Conservation (phyloP, 2,329 filamentous ascomycete species). For the Ophidiomyces ophidiicola region DNA sequence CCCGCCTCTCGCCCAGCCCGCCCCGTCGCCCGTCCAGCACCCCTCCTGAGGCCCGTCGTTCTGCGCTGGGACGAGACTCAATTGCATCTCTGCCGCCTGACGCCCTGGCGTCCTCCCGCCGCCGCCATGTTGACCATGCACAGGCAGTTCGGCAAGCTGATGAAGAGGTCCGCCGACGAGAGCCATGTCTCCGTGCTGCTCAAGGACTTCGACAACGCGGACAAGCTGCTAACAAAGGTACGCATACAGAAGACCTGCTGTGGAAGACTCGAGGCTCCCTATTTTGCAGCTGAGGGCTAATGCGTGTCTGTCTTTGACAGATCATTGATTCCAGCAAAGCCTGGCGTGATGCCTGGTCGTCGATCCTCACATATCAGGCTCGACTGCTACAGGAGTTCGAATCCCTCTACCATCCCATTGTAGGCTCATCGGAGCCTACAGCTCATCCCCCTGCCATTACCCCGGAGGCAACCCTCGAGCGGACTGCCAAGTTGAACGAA, state of each 20-base stretch:
- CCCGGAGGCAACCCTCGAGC: slow-evolving; percentile 49
- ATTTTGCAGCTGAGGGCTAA: not conserved
- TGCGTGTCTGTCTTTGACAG: slow-evolving; percentile 31
- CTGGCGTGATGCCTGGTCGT: slow-evolving; percentile 69
- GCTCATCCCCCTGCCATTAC: slow-evolving; percentile 48
- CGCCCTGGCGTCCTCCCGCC: not conserved
- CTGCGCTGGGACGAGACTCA: too few relatives aligned
- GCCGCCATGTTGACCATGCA: slow-evolving; percentile 43
- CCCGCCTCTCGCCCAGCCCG: too few relatives aligned
- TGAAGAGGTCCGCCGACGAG: slow-evolving; percentile 60
- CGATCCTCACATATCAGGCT: slow-evolving; percentile 57
- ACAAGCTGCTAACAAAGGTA: slow-evolving; percentile 62
- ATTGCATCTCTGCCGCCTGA: too few relatives aligned
- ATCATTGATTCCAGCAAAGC: slow-evolving; percentile 62
- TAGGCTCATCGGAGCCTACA: slow-evolving; percentile 49
- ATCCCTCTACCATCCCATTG: slow-evolving; percentile 62
- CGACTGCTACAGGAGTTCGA: slow-evolving; percentile 57
- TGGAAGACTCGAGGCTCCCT: slow-evolving; percentile 7
- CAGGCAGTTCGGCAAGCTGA: slow-evolving; percentile 60
- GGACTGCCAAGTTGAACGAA: slow-evolving; percentile 52
- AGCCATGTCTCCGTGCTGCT: slow-evolving; percentile 62
- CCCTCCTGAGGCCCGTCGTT: too few relatives aligned
- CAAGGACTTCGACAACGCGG: slow-evolving; percentile 68
- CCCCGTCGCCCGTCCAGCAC: too few relatives aligned
- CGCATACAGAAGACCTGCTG: slow-evolving; percentile 13